Evolutionary conservation across 495 filamentous ascomycete species (phyloP).

Genomic region (Pseudevernia furfuracea): DNA sequence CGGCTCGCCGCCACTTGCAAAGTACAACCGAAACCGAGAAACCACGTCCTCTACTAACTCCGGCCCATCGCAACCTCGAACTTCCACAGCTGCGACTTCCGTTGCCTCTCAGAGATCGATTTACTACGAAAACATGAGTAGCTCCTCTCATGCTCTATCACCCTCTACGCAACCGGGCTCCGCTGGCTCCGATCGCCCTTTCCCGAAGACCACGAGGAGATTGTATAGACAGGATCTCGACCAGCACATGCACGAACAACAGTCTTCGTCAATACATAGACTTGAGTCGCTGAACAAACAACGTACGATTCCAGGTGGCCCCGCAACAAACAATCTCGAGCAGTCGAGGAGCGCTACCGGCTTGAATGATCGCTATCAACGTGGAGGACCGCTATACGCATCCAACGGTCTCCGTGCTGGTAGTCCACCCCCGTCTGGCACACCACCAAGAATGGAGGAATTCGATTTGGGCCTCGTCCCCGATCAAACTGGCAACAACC

Average conservation of each 20-base stretch:
- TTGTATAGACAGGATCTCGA: constrained; percentile 81
- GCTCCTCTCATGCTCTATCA: constrained; percentile 34
- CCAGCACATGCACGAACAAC: constrained; percentile 74
- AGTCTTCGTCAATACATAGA: constrained; percentile 64
- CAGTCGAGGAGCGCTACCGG: constrained; percentile 50
- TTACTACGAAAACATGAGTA: constrained; percentile 26
- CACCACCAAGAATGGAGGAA: constrained; percentile 26
- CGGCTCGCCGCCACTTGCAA: constrained; percentile 49
- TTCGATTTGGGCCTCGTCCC: constrained; percentile 23
- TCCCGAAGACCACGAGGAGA: constrained; percentile 56
- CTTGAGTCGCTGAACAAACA: constrained; percentile 65
- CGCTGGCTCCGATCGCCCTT: constrained; percentile 33
- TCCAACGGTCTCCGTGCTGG: constrained; percentile 36
- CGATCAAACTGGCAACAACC: constrained; percentile 24
- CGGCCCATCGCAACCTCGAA: constrained; percentile 56
- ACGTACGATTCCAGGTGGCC: constrained; percentile 26
- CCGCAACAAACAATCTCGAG: constrained; percentile 9
- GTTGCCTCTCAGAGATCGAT: constrained; percentile 63
- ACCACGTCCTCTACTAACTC: constrained; percentile 86
- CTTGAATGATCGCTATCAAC: constrained; percentile 50
- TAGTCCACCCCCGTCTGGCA: constrained; percentile 44
- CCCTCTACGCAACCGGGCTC: constrained; percentile 31
- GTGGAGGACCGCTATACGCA: constrained; percentile 38
- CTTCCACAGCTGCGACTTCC: constrained; percentile 88
- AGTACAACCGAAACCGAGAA: constrained; percentile 67